Percentiles rank a stretch among this genome's conserved stretches.
These are phyloP conservation scores for Boletus patriciae DNA, from an alignment of 768 basidiomycete species.

Conservation along the genomic window DNA sequence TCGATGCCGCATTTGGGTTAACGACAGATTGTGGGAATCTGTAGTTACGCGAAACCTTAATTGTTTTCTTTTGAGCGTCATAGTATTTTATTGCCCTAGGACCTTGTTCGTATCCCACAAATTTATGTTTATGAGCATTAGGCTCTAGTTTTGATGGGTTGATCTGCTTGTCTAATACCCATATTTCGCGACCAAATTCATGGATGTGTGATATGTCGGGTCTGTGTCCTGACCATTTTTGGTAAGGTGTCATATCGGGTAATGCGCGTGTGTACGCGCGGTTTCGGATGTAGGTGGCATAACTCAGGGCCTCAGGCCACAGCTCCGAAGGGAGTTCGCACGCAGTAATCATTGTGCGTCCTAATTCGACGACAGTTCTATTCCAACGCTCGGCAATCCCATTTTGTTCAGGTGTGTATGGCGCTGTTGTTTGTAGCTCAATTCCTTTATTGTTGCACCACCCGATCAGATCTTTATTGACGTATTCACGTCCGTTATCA, in stretches of 20 bases:
- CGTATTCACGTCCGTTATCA: slow-evolving; percentile 36
- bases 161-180: neutral
- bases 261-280: neutral
- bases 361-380: slow-evolving; percentile 31
- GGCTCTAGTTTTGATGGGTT: no score
- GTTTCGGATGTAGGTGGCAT: slow-evolving; percentile 34
- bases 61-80: no score
- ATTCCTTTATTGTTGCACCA: slow-evolving; percentile 31
- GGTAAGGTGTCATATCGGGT: neutral
- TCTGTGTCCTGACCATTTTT: slow-evolving; percentile 15
- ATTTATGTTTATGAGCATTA: no score
- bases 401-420: slow-evolving; percentile 41
- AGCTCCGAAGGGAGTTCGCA: slow-evolving; percentile 11
- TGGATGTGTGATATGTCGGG: slow-evolving; percentile 33
- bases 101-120: no score
- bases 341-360: slow-evolving; percentile 32
- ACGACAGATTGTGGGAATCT: no score
- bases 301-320: slow-evolving; percentile 34
- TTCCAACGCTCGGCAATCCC: slow-evolving; percentile 41
- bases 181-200: slow-evolving; percentile 18
- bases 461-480: slow-evolving; percentile 21
- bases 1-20: no score
- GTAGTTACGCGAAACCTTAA: no score
- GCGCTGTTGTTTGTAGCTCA: slow-evolving; percentile 32
- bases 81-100: no score